Evolutionary conservation across 805 yeast species (phyloP), one percentile per base, ranked within the genome.

Genomic region (Ogataea nakhonphanomensis): DNA sequence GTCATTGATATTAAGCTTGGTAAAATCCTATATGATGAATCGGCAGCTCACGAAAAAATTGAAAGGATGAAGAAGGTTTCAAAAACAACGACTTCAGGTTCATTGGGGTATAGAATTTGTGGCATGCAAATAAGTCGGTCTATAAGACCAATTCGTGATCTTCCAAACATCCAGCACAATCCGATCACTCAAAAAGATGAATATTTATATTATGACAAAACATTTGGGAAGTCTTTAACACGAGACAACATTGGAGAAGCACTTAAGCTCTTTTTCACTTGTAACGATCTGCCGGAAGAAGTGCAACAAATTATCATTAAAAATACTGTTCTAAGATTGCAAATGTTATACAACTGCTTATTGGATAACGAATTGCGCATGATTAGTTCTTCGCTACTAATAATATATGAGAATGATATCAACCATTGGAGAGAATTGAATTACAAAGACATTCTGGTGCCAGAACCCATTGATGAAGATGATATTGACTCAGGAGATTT

Each of bases 1-100:
- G 72, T 93, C 2, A 54, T 91, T 46, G 99, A 91, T 58, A 76
- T 91, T 33, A 91, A 91, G 58, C 67, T 91, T 3, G 99, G 99
- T 0, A 61, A 78, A 5, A 55, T 71, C 8, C 63, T 91, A 26
- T 78, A 82, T 51, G 98, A 91, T 59, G 76, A 71, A 5, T 50
- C 54, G 10, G 78, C 86, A 1, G 46, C 74, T 3, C 56, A 49
- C 0, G 95, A 78, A 22, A 91, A 93, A 54, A 69, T 62, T 11
- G 62, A 62, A 35, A 60, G 98, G 30, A 63, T 91, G 54, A 65
- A 62, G 22, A 62, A 69, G 20, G 96, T 93, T 0, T 74, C 93
- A 32, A 56, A 64, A 1, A 43, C 65, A 0, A 91, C 98, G 1
- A 91, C 98, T 0, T 82, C 93, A 32, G 96, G 96, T 0, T 66